phyloP scores from a whole-genome alignment of 2,329 filamentous ascomycete species.

The Penicillium verrucosum region DNA sequence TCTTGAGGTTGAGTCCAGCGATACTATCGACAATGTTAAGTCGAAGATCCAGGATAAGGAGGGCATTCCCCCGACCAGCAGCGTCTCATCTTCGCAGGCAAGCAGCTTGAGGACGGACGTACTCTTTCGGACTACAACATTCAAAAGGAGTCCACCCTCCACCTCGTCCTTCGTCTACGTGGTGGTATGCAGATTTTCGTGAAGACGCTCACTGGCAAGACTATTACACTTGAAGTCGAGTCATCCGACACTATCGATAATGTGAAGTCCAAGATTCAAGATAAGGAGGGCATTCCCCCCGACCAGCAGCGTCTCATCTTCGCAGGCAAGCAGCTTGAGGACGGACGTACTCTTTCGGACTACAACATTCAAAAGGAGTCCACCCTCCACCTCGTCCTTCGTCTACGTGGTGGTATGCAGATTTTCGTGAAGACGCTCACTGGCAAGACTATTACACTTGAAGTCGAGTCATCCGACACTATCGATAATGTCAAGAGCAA shows the following conservation, averaged over 20 bases:
- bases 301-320: constrained; percentile 59
- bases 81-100: no score
- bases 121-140: no score
- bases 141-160: no score
- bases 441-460: constrained; percentile 67
- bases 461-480: constrained; percentile 63
- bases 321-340: constrained; percentile 57
- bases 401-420: constrained; percentile 78
- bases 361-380: constrained; percentile 61
- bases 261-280: constrained; percentile 59
- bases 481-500: constrained; percentile 70
- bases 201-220: constrained; percentile 50
- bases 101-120: no score
- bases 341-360: constrained; percentile 54
- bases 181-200: no score
- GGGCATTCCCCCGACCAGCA: no score
- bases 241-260: constrained; percentile 52
- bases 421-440: constrained; percentile 84
- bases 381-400: constrained; percentile 71
- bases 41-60: no score
- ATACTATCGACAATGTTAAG: no score
- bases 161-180: no score
- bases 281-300: constrained; percentile 60
- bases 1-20: no score
- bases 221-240: constrained; percentile 51